Percentiles rank a stretch among this genome's conserved stretches.
These are phyloP conservation scores for Agapanthus africanus DNA, from an alignment of 106 monocot genomes.

Conservation along the genomic window DNA sequence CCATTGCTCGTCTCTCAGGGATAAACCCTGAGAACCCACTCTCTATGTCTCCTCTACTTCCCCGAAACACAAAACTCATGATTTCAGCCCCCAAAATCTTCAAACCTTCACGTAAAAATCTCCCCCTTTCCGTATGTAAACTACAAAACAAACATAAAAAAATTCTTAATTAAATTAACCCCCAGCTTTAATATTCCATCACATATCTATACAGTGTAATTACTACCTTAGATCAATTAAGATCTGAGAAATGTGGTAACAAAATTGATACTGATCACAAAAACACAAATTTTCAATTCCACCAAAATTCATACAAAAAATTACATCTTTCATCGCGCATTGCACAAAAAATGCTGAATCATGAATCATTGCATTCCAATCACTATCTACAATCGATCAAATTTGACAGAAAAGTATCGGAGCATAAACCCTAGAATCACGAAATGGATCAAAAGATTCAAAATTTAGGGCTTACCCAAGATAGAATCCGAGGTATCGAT, in stretches of 20 bases:
- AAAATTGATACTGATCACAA: not conserved
- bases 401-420: too few relatives aligned
- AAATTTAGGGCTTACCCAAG: not conserved
- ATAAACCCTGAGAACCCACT: constrained; percentile 36
- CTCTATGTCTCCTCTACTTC: constrained; percentile 38
- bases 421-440: constrained; percentile 4
- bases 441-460: not conserved
- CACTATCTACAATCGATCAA: too few relatives aligned
- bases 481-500: not conserved
- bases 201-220: not conserved
- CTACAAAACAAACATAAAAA: not conserved
- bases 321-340: too few relatives aligned
- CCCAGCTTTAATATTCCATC: not conserved
- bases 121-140: not conserved
- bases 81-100: too few relatives aligned
- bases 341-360: too few relatives aligned
- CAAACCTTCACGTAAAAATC: too few relatives aligned
- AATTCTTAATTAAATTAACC: not conserved
- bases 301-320: not conserved
- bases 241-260: not conserved
- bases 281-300: not conserved
- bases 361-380: too few relatives aligned
- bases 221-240: not conserved
- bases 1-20: constrained; percentile 44
- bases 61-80: constrained; percentile 58